Evolutionary conservation across 139 green algal species (phyloP).

Genomic region (Tetratostichococcus sp.): DNA sequence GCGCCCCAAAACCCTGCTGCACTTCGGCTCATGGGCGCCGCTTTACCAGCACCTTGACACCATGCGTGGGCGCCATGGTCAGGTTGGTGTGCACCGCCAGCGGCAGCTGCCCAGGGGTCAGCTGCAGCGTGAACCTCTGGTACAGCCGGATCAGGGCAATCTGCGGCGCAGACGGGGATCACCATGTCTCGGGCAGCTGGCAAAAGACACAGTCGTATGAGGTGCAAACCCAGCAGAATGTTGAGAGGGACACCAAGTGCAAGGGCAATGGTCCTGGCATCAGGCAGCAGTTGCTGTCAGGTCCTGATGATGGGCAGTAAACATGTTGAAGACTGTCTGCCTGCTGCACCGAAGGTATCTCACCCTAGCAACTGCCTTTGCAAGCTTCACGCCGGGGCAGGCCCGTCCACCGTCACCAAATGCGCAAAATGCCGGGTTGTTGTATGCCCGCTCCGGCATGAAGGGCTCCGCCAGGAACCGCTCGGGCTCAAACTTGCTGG

Average conservation of each 20-base stretch:
- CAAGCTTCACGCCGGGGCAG: constrained; percentile 44
- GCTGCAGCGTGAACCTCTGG: constrained; percentile 33
- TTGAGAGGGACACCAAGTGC: too few relatives aligned
- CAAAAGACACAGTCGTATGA: too few relatives aligned
- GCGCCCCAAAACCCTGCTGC: too few relatives aligned
- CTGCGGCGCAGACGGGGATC: not conserved
- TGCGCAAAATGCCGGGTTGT: not conserved
- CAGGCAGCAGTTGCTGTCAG: too few relatives aligned
- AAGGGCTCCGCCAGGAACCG: constrained; percentile 37
- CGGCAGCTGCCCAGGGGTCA: constrained; percentile 19
- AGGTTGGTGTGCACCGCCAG: constrained; percentile 29
- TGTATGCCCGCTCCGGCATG: not conserved
- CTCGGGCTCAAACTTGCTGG: constrained; percentile 43
- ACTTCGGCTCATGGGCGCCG: too few relatives aligned
- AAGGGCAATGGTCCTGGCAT: too few relatives aligned
- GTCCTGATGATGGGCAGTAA: too few relatives aligned
- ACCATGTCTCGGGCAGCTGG: too few relatives aligned
- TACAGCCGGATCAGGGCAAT: constrained; percentile 40
- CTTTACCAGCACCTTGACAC: constrained; percentile 24
- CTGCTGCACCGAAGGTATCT: too few relatives aligned
- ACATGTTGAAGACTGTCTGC: too few relatives aligned
- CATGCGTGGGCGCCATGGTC: constrained; percentile 34
- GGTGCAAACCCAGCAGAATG: too few relatives aligned
- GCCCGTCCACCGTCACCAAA: constrained; percentile 17
- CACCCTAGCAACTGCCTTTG: not conserved